These are phyloP conservation scores for Albugo candida DNA, from an alignment of 352 stramenopile species.

Conservation along the genomic window DNA sequence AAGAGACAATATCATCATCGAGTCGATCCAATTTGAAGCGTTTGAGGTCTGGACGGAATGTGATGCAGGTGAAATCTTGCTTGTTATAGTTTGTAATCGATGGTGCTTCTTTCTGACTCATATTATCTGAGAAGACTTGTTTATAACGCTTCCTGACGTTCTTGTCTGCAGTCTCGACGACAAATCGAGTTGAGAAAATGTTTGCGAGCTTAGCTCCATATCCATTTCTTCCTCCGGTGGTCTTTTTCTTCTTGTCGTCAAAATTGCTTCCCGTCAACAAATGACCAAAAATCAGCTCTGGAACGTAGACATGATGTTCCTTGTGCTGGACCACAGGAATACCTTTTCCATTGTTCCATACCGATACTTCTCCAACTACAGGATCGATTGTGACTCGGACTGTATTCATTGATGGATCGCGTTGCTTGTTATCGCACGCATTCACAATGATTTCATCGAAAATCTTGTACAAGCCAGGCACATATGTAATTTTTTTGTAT, in stretches of 20 bases:
- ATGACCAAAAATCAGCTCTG: slow-evolving; percentile 95
- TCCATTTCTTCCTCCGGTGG: slow-evolving; percentile 88
- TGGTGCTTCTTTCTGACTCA: slow-evolving; percentile 79
- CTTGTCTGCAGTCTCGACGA: slow-evolving; percentile 94
- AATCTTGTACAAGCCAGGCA: slow-evolving; percentile 95
- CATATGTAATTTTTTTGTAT: slow-evolving; percentile 83
- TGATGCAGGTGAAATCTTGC: slow-evolving; percentile 89
- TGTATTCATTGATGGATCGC: slow-evolving; percentile 89
- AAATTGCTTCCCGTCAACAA: slow-evolving; percentile 97
- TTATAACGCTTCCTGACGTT: slow-evolving; percentile 87
- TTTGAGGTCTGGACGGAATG: slow-evolving; percentile 90
- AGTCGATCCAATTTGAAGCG: slow-evolving; percentile 85
- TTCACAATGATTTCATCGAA: slow-evolving; percentile 99
- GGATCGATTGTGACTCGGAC: slow-evolving; percentile 89
- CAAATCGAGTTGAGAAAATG: slow-evolving; percentile 99
- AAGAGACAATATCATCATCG: slow-evolving; percentile 84
- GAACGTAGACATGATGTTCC: slow-evolving; percentile 94
- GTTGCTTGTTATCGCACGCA: slow-evolving; percentile 99
- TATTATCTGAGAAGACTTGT: slow-evolving; percentile 85
- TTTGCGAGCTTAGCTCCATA: slow-evolving; percentile 99
- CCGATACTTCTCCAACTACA: slow-evolving; percentile 83
- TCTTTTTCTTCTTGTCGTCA: slow-evolving; percentile 93
- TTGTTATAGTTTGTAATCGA: slow-evolving; percentile 69
- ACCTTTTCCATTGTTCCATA: slow-evolving; percentile 95
- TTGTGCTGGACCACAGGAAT: slow-evolving; percentile 95